Base-by-base conservation (phyloP, 2,329 filamentous ascomycete genomes). In the Penicillium glabrum region DNA sequence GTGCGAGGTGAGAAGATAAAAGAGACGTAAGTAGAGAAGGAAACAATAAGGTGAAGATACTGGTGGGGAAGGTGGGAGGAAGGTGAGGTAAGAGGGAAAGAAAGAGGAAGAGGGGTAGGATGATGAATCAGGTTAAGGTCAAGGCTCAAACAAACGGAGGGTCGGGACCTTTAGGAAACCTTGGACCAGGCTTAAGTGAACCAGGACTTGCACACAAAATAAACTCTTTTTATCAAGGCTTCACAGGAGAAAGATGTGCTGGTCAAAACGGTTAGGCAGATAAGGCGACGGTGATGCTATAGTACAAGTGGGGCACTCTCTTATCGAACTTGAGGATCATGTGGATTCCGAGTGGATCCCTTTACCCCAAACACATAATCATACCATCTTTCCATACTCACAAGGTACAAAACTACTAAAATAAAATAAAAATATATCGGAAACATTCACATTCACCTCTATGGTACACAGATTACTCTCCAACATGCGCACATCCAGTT, bases 381-480 rank as follows among this genome's bases (percentile, higher is more conserved):
- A 39, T 11, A 8, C n/a, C 33, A 37, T 16, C n/a, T 33, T 7
- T 16, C 3, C 31, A 14, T 33, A 33, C 31, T 16, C 29, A 6
- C 29, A 5, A 13, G 13, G 13, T 16, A 16, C 31, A 14, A 16
- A 2, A 33, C 11, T 31, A 31, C 29, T 31, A 3, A 29, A 5
- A 29, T 1, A 13, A 5, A 31, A 14, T 13, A 31, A 13, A 1
- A 33, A 16, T 43, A 53, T 54, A 51, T 52, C 51, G 59, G 47
- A 27, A 45, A 55, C 52, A 19, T 45, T 65, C 63, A 61, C 56
- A 65, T 64, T 64, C 62, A 62, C 59, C 57, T 61, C 65, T 67
- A 67, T 67, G 57, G 64, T 67, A 67, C 65, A 67, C 61, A 61
- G 47, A 67, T 67, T 66, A 63, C 57, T 63, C 53, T 57, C 54